These are phyloP conservation scores for Colletotrichum musae DNA, from an alignment of 2,329 filamentous ascomycete genomes.

Conservation along the genomic window DNA sequence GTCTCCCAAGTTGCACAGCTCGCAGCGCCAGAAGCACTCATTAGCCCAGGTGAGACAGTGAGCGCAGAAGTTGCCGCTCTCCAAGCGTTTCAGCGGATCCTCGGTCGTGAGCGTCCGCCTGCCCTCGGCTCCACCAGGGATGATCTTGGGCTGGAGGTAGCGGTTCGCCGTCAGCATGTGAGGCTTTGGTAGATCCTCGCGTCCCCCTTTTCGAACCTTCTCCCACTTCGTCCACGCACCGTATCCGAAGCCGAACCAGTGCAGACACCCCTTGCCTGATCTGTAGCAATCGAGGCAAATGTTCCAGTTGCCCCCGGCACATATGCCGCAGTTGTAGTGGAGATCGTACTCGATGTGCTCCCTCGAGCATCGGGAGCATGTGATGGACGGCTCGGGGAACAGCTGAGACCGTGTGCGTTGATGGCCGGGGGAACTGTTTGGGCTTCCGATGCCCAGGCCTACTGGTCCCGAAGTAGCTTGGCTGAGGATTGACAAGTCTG, in stretches of 20 bases:
- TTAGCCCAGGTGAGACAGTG: constrained; percentile 82
- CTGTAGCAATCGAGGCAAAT: constrained; percentile 88
- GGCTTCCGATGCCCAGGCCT: constrained; percentile 50
- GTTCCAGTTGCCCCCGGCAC: constrained; percentile 80
- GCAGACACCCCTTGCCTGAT: constrained; percentile 79
- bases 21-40: constrained; percentile 91
- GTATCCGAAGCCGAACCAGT: constrained; percentile 91
- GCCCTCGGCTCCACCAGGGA: constrained; percentile 67
- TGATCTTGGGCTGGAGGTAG: constrained; percentile 65
- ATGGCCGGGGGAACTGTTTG: constrained; percentile 53
- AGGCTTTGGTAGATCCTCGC: constrained; percentile 60
- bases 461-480: constrained; percentile 49
- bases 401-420: constrained; percentile 63
- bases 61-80: constrained; percentile 88
- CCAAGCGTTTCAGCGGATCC: constrained; percentile 76
- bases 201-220: constrained; percentile 58
- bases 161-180: constrained; percentile 73
- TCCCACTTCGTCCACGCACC: constrained; percentile 79
- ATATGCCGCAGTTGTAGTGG: constrained; percentile 85
- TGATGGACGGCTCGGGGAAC: constrained; percentile 79
- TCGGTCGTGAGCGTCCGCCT: constrained; percentile 74
- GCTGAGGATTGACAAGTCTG: constrained; percentile 56
- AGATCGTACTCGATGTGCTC: constrained; percentile 86
- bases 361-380: constrained; percentile 79
- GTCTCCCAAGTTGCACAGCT: constrained; percentile 88